Evolutionary conservation across 176 grass and related monocot species (phyloP).

Genomic region (Carex scoparia): DNA sequence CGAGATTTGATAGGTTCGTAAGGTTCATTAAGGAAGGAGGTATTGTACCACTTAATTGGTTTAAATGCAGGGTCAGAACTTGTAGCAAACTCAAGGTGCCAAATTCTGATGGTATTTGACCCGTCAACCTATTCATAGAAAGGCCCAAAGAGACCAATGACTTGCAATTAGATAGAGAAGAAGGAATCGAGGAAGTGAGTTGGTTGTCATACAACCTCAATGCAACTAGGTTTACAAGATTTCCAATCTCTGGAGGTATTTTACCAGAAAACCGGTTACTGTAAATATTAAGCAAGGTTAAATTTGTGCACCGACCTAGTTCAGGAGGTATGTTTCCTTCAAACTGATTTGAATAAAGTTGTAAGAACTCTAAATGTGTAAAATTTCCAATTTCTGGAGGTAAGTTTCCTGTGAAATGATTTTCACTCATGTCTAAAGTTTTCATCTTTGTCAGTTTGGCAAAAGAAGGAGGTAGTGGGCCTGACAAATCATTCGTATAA

Average conservation of each 20-base stretch:
- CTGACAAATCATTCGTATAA: slow-evolving; percentile 32
- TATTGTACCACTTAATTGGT: slow-evolving; percentile 42
- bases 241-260: slow-evolving; percentile 62
- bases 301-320: slow-evolving; percentile 63
- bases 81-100: slow-evolving; percentile 51
- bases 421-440: slow-evolving; percentile 40
- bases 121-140: slow-evolving; percentile 31
- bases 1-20: slow-evolving; percentile 49
- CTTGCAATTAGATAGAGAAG: too few relatives aligned
- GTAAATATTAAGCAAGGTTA: slow-evolving; percentile 43
- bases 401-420: slow-evolving; percentile 54
- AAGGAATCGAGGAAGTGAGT: slow-evolving; percentile 46
- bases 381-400: slow-evolving; percentile 55
- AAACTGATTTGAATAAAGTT: slow-evolving; percentile 42
- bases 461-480: slow-evolving; percentile 60
- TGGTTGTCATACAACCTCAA: slow-evolving; percentile 44
- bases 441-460: slow-evolving; percentile 36
- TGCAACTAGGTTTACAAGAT: slow-evolving; percentile 32
- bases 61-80: slow-evolving; percentile 38
- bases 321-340: slow-evolving; percentile 45
- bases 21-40: slow-evolving; percentile 52
- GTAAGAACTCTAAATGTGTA: slow-evolving; percentile 34
- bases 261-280: slow-evolving; percentile 55
- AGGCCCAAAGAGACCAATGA: too few relatives aligned
- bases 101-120: slow-evolving; percentile 57